Conservation (phyloP, 805 yeast species). For the Wickerhamiella dianesei region DNA sequence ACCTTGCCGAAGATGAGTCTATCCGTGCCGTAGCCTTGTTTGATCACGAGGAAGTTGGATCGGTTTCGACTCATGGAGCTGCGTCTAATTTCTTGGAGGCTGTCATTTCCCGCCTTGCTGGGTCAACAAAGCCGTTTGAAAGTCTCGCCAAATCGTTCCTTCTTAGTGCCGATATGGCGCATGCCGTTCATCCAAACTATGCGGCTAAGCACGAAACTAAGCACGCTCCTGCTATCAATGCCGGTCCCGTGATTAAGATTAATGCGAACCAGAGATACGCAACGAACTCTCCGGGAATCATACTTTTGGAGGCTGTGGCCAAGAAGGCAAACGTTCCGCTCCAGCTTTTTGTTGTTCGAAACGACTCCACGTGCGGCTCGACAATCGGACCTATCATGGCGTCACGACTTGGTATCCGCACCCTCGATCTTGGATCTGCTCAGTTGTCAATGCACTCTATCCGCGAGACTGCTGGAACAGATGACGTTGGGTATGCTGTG, state of each 20-base stretch:
- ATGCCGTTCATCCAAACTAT: conserved; percentile 93
- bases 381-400: conserved; percentile 93
- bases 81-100: conserved; percentile 82
- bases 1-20: conserved; percentile 27
- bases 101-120: conserved; percentile 53
- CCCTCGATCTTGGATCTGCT: conserved; percentile 83
- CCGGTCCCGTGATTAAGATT: conserved; percentile 84
- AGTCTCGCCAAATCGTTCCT: conserved; percentile 54
- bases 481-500: conserved; percentile 53
- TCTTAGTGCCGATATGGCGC: conserved; percentile 91
- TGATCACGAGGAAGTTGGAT: conserved; percentile 95
- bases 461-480: conserved; percentile 78
- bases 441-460: conserved; percentile 88
- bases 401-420: conserved; percentile 72
- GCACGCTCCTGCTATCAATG: conserved; percentile 70
- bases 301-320: conserved; percentile 61
- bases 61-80: conserved; percentile 92
- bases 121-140: conserved; percentile 27
- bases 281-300: conserved; percentile 83
- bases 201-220: conserved; percentile 55
- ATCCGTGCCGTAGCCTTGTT: conserved; percentile 69
- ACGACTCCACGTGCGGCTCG: conserved; percentile 89
- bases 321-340: conserved; percentile 58
- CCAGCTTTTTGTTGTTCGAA: conserved; percentile 84
- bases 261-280: conserved; percentile 94